Base-by-base conservation (phyloP, 2,329 filamentous ascomycete genomes). In the Xylariales sp. region DNA sequence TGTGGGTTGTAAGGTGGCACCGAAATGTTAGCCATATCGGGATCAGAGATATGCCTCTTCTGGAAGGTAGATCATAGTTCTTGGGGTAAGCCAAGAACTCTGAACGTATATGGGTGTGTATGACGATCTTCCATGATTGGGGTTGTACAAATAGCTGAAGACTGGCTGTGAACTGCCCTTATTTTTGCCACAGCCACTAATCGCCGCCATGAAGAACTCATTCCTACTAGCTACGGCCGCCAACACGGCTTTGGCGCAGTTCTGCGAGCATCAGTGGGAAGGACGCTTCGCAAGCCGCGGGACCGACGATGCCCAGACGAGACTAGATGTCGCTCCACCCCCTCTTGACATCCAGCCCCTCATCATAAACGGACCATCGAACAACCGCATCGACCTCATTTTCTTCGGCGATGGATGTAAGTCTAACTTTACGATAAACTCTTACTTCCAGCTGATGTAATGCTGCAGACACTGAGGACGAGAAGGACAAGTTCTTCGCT, bases 391-490 rank as follows among this genome's bases (percentile, higher is more conserved):
- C 54, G 75, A 78, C 58, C 72, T 78, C 46, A 76, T 77, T 18
- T 78, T 78, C 69, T 75, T 78, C 52, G 72, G 76, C 16, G 75
- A 78, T 65, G 75, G 76, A 68, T 78, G 76, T 78, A 69, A 1
- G 72, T 72, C 39, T 62, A 23, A 28, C 18, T 43, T 18, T 46
- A 49, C 39, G 8, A n/a, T 53, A 5, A n/a, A 5, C 3, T 32
- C 6, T 3, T 16, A 12, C n/a, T 43, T 10, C 9, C n/a, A 12
- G 18, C 52, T 68, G n/a, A 68, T 34, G 7, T 49, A 7, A 55
- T 57, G 7, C 34, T 55, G 53, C 50, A 77, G 75, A 78, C 56
- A 77, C 75, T 5, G 69, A 74, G 55, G 73, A 69, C 8, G 75
- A 78, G 66, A 77, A 75, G 60, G 75, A 75, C 67, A 78, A 78